Evolutionary conservation across 2,329 filamentous ascomycete species (phyloP), one percentile per base, ranked within the genome.

Genomic region (Elsinoe australis): DNA sequence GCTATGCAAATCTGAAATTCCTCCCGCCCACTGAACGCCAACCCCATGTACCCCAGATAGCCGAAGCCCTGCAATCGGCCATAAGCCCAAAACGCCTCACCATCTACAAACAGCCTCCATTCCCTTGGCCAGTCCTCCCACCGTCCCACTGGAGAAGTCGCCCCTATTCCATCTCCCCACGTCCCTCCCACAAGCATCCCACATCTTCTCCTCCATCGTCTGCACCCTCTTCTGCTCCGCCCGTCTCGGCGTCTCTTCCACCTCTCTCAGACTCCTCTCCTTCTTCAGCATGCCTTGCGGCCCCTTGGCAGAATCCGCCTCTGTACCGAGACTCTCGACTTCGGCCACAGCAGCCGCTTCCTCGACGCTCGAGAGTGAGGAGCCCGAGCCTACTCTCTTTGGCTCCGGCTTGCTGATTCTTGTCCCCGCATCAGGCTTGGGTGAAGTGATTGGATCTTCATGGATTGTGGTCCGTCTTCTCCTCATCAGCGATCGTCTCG

Each of bases 371-470:
- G 24, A 31, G 7, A 44, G n/a, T 18, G 39, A 44, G 14, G 21
- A 28, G 7, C 39, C 26, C 8, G 39, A 44, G 3, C 26, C 39
- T 24, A 44, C 22, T 44, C 39, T 44, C 28, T 32, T 44, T 3
- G 33, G 31, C 15, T 34, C 24, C 8, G 19, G 21, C 24, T 48
- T 48, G 3, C 19, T 38, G 31, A 48, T 36, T 19, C 34, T 36
- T 8, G 31, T 48, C n/a, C 15, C n/a, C 5, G 45, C 10, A 19
- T 48, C 45, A 9, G 29, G 19, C 12, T 38, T 34, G 5, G 45
- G 45, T 14, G 15, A 34, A 8, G 45, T 48, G 33, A 48, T 48
- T 12, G 44, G 44, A 15, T 48, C 45, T 15, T 48, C 45, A n/a
- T 48, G 32, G 10, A 48, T 18, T 10, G 32, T 48, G n/a, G 45